These are phyloP conservation scores for Zygosaccharomyces sapae DNA, from an alignment of 1,139 yeast genomes.

Conservation along the genomic window DNA sequence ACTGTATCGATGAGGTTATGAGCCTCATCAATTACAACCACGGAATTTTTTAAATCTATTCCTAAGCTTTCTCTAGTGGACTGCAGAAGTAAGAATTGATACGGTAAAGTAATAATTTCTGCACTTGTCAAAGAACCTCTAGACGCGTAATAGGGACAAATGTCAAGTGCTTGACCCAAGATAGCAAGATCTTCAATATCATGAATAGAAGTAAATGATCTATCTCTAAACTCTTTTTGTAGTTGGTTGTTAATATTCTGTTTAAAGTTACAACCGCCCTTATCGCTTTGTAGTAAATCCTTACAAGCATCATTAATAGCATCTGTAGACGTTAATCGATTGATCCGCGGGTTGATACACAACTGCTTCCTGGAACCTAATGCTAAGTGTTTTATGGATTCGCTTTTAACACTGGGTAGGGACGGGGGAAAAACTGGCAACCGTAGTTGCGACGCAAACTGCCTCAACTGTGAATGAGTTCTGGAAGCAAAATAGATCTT, in stretches of 20 bases:
- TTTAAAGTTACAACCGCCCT: conserved; percentile 50
- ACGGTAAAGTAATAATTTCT: conserved; percentile 81
- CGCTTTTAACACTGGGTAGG: conserved; percentile 39
- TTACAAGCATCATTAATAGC: conserved; percentile 77
- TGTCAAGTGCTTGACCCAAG: conserved; percentile 54
- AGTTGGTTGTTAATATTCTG: conserved; percentile 33
- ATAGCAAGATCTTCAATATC: conserved; percentile 79
- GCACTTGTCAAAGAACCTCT: conserved; percentile 54
- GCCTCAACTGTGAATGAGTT: conserved; percentile 86
- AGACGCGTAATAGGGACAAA: conserved; percentile 82
- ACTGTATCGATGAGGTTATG: conserved; percentile 83
- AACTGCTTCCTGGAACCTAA: conserved; percentile 82
- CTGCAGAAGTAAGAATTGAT: conserved; percentile 68
- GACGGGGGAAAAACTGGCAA: conserved; percentile 65
- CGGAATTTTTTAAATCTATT: conserved; percentile 57
- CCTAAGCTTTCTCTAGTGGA: conserved; percentile 59
- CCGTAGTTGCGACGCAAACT: conserved; percentile 69
- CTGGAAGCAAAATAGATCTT: conserved; percentile 72
- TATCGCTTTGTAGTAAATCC: conserved; percentile 54
- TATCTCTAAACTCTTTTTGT: conserved; percentile 53
- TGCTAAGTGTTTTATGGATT: conserved; percentile 57
- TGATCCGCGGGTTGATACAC: conserved; percentile 67
- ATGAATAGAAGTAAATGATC: conserved; percentile 55
- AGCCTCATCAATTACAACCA: conserved; percentile 87
- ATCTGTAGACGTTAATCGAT: conserved; percentile 45